Evolutionary conservation across 164 flowering plant species (phyloP).

Genomic region (Dillenia turbinata): DNA sequence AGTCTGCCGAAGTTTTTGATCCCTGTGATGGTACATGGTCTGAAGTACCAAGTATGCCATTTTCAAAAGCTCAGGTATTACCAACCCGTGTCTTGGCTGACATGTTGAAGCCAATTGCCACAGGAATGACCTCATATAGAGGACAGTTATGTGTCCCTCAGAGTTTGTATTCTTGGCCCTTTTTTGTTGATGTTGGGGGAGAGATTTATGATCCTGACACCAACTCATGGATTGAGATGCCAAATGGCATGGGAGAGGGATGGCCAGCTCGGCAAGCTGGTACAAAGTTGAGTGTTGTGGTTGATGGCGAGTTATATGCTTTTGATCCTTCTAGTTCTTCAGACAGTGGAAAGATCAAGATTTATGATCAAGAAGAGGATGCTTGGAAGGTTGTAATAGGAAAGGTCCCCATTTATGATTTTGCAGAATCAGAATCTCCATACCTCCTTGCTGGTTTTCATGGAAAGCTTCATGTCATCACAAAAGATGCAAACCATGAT

Average conservation of each 20-base stretch:
- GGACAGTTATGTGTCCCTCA: conserved; percentile 84
- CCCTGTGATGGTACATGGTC: conserved; percentile 67
- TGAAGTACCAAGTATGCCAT: conserved; percentile 82
- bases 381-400: conserved; percentile 74
- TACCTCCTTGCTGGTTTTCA: conserved; percentile 74
- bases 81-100: conserved; percentile 77
- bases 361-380: conserved; percentile 71
- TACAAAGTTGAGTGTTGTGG: conserved; percentile 78
- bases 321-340: conserved; percentile 78
- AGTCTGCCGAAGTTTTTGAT: conserved; percentile 85
- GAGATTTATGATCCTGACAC: conserved; percentile 79
- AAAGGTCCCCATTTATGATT: conserved; percentile 62
- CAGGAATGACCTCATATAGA: conserved; percentile 79
- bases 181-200: conserved; percentile 90
- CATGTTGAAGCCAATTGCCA: conserved; percentile 89
- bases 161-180: conserved; percentile 84
- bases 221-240: conserved; percentile 85
- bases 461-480: conserved; percentile 79
- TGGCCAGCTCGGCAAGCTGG: conserved; percentile 98
- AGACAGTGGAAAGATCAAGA: conserved; percentile 71
- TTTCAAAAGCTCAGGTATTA: conserved; percentile 64
- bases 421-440: conserved; percentile 71
- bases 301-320: conserved; percentile 79
- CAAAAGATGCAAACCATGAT: conserved; percentile 51
- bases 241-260: conserved; percentile 92